Percentiles rank a stretch among this genome's conserved stretches.
Conservation (phyloP, 371 early-diverging fungal species). For the Astathelohania contejeani region DNA sequence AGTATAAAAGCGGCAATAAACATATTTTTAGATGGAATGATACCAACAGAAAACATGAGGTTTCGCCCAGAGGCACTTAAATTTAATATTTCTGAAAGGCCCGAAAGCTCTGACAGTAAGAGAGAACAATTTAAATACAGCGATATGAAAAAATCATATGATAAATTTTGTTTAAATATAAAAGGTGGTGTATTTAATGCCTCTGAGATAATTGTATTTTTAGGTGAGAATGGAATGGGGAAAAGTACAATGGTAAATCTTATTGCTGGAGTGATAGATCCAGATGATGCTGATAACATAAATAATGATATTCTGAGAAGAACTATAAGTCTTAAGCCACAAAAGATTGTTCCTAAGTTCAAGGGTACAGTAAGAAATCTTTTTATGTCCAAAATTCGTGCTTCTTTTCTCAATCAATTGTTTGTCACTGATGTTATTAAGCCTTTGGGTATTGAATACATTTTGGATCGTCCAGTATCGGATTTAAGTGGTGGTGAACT, state of each 20-base stretch:
- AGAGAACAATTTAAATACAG: slow-evolving; percentile 26
- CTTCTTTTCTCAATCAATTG: slow-evolving; percentile 73
- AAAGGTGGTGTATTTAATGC: slow-evolving; percentile 73
- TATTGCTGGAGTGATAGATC: slow-evolving; percentile 69
- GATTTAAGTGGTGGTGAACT: slow-evolving; percentile 95
- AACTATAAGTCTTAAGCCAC: slow-evolving; percentile 86
- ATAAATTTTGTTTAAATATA: slow-evolving; percentile 70
- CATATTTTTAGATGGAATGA: slow-evolving; percentile 90
- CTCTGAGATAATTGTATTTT: slow-evolving; percentile 92
- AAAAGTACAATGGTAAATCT: slow-evolving; percentile 91
- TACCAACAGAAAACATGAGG: slow-evolving; percentile 97
- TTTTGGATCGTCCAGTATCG: slow-evolving; percentile 72
- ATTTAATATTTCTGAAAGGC: slow-evolving; percentile 76
- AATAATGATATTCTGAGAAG: slow-evolving; percentile 61
- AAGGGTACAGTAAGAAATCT: slow-evolving; percentile 74
- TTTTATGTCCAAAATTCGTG: slow-evolving; percentile 75
- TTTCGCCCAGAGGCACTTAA: slow-evolving; percentile 89
- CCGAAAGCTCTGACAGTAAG: slow-evolving; percentile 55
- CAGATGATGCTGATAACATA: slow-evolving; percentile 59
- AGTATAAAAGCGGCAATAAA: slow-evolving; percentile 96
- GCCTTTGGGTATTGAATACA: slow-evolving; percentile 74
- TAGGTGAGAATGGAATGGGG: slow-evolving; percentile 99
- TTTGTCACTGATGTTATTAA: slow-evolving; percentile 93
- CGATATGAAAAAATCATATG: slow-evolving; percentile 34
- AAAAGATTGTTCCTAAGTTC: slow-evolving; percentile 92